Evolutionary conservation across 768 basidiomycete species (phyloP), one percentile per base, ranked within the genome.

Genomic region (Gyrodon lividus): DNA sequence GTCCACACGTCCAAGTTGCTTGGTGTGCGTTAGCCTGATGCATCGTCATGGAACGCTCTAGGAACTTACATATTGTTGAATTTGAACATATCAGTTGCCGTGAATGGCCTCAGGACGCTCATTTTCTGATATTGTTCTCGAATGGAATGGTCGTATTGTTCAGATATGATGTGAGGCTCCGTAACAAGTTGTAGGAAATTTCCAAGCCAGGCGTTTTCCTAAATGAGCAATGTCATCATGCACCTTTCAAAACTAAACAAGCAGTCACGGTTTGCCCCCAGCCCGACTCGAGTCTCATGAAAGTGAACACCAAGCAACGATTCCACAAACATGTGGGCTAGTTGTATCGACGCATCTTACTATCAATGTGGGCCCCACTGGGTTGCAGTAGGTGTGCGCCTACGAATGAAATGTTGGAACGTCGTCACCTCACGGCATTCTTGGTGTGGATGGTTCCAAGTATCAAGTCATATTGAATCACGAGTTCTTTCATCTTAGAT

Each of bases 1-100:
- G 97, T 98, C 92, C 92, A 98, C 40, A 94, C 76, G 69, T 98
- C 96, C 63, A 96, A 73, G 71, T 99, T 98, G 54, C 92, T 93
- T 69, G 1, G 45, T 6, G 41, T 50, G 51, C 26, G 12, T 64
- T 49, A 57, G 39, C 52, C n/a, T 46, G 4, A 43, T 38, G 17
- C 34, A 17, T 22, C 8, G 12, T 2, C n/a, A 22, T 20, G 43
- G 30, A 17, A 28, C 9, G 17, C 20, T 13, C 16, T 33, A 3
- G 3, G 39, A 2, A 72, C 84, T 55, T 61, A 89, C 91, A 96
- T 81, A 64, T 90, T 90, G 65, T 97, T 97, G 74, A 95, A 96
- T 60, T 81, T 87, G 76, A 96, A 91, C 71, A 96, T 79, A 70
- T 98, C 94, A 0, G 84, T 82, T 10, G 92, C 91, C 66, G 81